Conservation (phyloP, 352 stramenopile species). For the Pythium brachiatum region DNA sequence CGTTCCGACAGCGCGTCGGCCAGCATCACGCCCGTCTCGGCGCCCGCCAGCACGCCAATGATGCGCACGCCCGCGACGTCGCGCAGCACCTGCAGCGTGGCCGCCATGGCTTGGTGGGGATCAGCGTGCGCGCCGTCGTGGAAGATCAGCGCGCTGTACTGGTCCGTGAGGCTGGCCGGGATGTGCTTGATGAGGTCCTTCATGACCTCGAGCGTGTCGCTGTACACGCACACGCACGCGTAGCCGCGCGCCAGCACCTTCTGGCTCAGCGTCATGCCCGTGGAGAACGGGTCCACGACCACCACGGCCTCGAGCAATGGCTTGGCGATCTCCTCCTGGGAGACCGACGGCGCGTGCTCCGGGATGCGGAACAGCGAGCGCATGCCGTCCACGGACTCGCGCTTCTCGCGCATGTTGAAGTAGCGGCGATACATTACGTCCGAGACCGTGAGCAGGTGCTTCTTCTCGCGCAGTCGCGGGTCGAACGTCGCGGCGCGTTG, state of each 20-base stretch:
- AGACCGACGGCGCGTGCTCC: constrained; percentile 42
- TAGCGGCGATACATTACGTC: constrained; percentile 80
- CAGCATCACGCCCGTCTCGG: constrained; percentile 90
- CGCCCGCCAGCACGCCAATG: constrained; percentile 85
- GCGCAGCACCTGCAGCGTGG: constrained; percentile 34
- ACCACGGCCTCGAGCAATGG: constrained; percentile 72
- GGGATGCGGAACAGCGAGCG: constrained; percentile 65
- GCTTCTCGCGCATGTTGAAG: constrained; percentile 78
- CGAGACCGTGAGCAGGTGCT: constrained; percentile 60
- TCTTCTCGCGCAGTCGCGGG: constrained; percentile 57
- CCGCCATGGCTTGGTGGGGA: constrained; percentile 35
- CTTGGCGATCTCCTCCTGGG: constrained; percentile 10
- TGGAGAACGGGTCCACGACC: constrained; percentile 96
- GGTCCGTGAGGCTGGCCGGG: constrained; percentile 61
- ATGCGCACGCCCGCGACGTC: constrained; percentile 33
- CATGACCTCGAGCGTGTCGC: constrained; percentile 78
- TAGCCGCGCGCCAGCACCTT: constrained; percentile 88
- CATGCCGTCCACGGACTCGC: constrained; percentile 33
- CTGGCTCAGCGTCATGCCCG: constrained; percentile 92
- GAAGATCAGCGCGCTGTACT: constrained; percentile 69
- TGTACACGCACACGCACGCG: constrained; percentile 88
- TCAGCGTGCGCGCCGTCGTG: constrained; percentile 49
- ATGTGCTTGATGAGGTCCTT: constrained; percentile 74
- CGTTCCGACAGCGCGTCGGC: constrained; percentile 86
- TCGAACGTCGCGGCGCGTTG: constrained; percentile 80